Conservation (phyloP, 441 rosid genomes). For the Populus hybrid region DNA sequence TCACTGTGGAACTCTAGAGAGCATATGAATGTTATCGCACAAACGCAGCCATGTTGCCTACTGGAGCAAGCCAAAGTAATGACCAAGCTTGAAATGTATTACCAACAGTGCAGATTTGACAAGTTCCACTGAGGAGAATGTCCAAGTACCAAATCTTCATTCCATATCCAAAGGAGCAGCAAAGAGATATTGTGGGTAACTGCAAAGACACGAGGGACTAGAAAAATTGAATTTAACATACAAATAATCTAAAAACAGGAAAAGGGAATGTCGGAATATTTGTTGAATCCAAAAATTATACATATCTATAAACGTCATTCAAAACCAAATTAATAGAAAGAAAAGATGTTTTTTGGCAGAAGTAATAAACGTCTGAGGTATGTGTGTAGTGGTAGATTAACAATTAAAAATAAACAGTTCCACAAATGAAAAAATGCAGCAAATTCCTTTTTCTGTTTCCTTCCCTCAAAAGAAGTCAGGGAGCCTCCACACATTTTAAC, state of each 20-base stretch:
- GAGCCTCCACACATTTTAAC: background rate
- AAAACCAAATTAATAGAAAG: background rate
- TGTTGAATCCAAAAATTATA: background rate
- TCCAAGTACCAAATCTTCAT: background rate
- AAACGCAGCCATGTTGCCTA: background rate
- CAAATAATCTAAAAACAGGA: background rate
- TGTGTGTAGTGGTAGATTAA: background rate
- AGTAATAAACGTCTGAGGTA: too few species aligned
- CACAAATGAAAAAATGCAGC: background rate
- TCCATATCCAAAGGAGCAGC: background rate
- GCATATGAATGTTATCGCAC: slow-evolving; percentile 9
- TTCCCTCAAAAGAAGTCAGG: background rate
- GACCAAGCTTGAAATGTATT: slow-evolving; percentile 4
- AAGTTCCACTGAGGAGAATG: background rate
- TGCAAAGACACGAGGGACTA: background rate
- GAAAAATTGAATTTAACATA: background rate
- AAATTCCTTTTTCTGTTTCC: background rate
- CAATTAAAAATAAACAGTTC: background rate
- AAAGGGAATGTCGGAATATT: background rate
- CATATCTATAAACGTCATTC: background rate
- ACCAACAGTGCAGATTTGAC: slow-evolving; percentile 11
- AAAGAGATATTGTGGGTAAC: background rate
- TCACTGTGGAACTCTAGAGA: background rate
- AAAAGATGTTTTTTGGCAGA: background rate
- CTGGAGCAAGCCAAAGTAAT: slow-evolving; percentile 1